phyloP scores from a whole-genome alignment of 306 rosid species.

The Potentilla sterilis region DNA sequence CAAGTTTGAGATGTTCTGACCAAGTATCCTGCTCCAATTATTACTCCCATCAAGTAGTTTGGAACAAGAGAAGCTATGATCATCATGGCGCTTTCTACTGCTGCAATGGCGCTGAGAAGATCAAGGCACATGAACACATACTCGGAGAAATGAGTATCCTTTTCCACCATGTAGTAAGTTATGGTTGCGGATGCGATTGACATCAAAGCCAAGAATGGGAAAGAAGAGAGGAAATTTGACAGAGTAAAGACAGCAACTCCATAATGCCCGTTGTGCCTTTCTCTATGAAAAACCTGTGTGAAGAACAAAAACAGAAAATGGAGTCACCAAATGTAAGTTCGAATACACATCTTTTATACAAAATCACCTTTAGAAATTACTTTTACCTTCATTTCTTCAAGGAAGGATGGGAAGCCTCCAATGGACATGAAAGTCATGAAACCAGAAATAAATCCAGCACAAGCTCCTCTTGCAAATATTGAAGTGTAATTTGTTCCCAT shows the following conservation, averaged over 20 bases:
- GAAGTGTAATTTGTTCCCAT: conserved; percentile 60
- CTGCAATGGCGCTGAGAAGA: conserved; percentile 60
- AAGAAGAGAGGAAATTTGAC: conserved; percentile 78
- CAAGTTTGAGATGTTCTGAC: conserved; percentile 34
- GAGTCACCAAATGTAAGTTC: neutral
- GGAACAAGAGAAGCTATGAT: conserved; percentile 90
- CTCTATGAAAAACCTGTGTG: conserved; percentile 69
- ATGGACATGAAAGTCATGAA: conserved; percentile 97
- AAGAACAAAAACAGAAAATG: conserved; percentile 15
- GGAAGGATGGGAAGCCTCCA: conserved; percentile 93
- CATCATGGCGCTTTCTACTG: conserved; percentile 89
- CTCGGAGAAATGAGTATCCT: conserved; percentile 50
- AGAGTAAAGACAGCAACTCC: conserved; percentile 63
- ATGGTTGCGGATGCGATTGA: conserved; percentile 63
- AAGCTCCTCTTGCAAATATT: conserved; percentile 82
- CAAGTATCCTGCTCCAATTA: conserved; percentile 85
- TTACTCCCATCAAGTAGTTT: conserved; percentile 82
- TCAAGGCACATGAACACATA: conserved; percentile 53
- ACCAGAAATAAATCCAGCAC: conserved; percentile 80
- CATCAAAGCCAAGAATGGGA: conserved; percentile 75
- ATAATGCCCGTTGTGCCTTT: conserved; percentile 71
- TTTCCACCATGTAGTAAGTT: conserved; percentile 75
- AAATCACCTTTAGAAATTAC: neutral
- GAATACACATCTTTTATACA: neutral
- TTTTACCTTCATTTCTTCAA: conserved; percentile 88